A percentile compares a stretch with the other conserved stretches of the same genome.
phyloP scores from a whole-genome alignment of 495 filamentous ascomycete genomes.

The Aspergillus carlsbadensis region DNA sequence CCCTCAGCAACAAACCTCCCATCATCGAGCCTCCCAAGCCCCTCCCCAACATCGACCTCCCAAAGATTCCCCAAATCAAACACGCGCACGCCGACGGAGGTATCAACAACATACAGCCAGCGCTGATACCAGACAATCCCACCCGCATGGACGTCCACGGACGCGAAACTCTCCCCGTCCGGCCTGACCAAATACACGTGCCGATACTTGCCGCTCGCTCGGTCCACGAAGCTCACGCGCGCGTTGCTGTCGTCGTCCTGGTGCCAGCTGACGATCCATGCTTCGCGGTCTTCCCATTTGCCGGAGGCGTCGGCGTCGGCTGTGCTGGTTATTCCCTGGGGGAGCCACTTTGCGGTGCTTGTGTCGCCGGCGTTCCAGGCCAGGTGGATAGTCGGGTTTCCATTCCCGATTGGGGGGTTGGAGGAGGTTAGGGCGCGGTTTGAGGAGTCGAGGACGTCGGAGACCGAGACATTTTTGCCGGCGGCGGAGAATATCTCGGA shows the following conservation, averaged over 20 bases:
- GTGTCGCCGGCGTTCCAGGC: constrained; percentile 32
- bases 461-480: constrained; percentile 28
- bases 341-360: constrained; percentile 35
- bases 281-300: constrained; percentile 30
- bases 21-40: constrained; percentile 23
- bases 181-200: constrained; percentile 40
- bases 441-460: constrained; percentile 31
- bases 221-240: constrained; percentile 36
- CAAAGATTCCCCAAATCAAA: constrained; percentile 36
- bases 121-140: constrained; percentile 38
- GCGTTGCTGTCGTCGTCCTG: constrained; percentile 30
- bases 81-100: constrained; percentile 27
- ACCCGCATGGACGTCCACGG: constrained; percentile 31
- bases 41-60: constrained; percentile 29
- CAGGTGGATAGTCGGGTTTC: constrained; percentile 25
- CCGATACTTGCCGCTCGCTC: constrained; percentile 32
- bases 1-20: constrained; percentile 30
- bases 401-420: constrained; percentile 4
- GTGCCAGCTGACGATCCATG: constrained; percentile 41
- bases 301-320: constrained; percentile 34
- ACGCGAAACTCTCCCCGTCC: constrained; percentile 26
- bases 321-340: constrained; percentile 39
- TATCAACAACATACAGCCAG: constrained; percentile 34
- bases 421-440: constrained; percentile 32
- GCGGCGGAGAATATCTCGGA: constrained; percentile 15